Conservation (phyloP, 2,329 filamentous ascomycete genomes). For the Clarireedia sp. region DNA sequence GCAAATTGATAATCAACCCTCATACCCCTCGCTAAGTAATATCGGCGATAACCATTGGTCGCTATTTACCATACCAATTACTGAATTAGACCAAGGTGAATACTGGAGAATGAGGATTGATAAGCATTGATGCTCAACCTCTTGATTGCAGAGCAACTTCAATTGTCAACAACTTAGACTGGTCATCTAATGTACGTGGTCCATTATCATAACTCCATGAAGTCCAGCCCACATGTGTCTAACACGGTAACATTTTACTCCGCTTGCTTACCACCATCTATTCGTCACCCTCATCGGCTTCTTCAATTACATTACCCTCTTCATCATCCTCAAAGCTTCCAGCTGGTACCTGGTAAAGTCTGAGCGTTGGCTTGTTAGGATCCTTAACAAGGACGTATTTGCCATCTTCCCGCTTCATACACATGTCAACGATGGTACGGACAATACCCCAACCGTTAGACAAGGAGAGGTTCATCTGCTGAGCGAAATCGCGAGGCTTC, state of each 20-base stretch:
- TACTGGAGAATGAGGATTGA: too few relatives aligned
- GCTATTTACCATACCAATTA: too few relatives aligned
- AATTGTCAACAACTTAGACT: background rate
- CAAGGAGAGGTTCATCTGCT: conserved; percentile 95
- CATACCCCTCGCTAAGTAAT: too few relatives aligned
- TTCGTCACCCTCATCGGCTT: conserved; percentile 25
- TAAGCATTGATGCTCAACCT: too few relatives aligned
- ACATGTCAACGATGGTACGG: conserved; percentile 95
- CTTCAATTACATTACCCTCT: conserved; percentile 42
- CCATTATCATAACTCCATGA: conserved; percentile 9
- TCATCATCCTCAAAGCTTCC: conserved; percentile 87
- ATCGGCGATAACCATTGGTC: too few relatives aligned
- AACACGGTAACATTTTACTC: background rate
- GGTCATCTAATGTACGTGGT: background rate
- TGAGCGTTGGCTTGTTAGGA: conserved; percentile 92
- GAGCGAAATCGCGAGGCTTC: conserved; percentile 94
- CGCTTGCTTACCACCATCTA: conserved; percentile 7
- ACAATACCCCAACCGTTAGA: conserved; percentile 99
- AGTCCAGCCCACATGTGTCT: background rate
- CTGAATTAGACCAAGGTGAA: too few relatives aligned
- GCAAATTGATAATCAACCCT: too few relatives aligned
- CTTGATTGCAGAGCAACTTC: too few relatives aligned
- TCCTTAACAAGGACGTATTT: conserved; percentile 83
- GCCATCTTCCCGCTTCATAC: conserved; percentile 66
- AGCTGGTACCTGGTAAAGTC: conserved; percentile 83